These are phyloP conservation scores for Discostella pseudostelligera DNA, from an alignment of 108 stramenopile species.

Conservation along the genomic window DNA sequence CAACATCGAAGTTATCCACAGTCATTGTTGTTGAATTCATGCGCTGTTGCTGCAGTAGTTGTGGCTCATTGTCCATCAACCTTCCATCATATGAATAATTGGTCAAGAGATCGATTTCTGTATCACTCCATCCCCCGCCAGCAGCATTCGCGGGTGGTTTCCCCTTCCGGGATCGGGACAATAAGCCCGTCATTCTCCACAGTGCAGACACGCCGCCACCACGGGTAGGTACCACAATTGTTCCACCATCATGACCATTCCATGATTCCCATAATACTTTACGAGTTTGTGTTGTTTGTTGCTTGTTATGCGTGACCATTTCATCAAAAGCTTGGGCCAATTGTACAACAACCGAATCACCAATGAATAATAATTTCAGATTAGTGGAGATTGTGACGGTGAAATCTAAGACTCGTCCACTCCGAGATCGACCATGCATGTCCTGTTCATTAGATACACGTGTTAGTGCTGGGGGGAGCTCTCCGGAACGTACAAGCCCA, in stretches of 20 bases:
- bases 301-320: neutral
- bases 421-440: neutral
- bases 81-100: neutral
- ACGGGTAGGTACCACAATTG: conserved; percentile 9
- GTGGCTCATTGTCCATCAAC: neutral
- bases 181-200: conserved; percentile 31
- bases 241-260: conserved; percentile 16
- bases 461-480: conserved; percentile 8
- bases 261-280: conserved; percentile 4
- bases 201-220: conserved; percentile 29
- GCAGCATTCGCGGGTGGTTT: conserved; percentile 24
- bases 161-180: neutral
- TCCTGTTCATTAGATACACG: neutral
- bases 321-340: conserved; percentile 32
- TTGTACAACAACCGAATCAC: conserved; percentile 35
- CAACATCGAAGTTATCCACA: conserved; percentile 33
- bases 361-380: conserved; percentile 21
- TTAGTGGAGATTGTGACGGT: conserved; percentile 16
- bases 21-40: neutral
- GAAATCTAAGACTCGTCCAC: conserved; percentile 22
- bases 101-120: conserved; percentile 6
- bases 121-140: conserved; percentile 29
- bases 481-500: conserved; percentile 1
- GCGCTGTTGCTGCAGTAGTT: neutral
- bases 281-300: neutral